Base-by-base conservation (phyloP, 2,329 filamentous ascomycete genomes). In the Colletotrichum sp. region DNA sequence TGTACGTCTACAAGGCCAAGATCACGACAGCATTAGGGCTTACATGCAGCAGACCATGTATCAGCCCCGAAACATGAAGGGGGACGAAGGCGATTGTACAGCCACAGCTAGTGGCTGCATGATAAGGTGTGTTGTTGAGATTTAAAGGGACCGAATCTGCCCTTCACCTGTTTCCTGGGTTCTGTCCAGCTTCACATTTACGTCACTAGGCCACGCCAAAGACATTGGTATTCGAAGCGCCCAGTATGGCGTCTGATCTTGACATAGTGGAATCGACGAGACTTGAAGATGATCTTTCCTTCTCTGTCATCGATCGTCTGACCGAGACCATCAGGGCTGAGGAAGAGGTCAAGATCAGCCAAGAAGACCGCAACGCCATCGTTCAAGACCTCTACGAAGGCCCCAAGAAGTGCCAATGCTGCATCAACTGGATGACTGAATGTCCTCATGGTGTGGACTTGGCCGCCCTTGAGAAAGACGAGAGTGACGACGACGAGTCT, bases 371-470 rank as follows among this genome's bases (percentile, higher is more conserved):
- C 55, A 32, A 68, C 5, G 52, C 59, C 16, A 62, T 80, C 10
- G 77, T 80, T 8, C 76, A 80, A 34, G 79, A 80, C n/a, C 72
- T 83, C 16, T 83, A 81, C 39, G 80, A 82, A 59, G 82, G 81
- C 3, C 78, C 79, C 7, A 72, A 70, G 3, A 81, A 80, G 39
- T 83, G 82, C 70, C 49, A 66, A 12, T 83, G 82, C 66, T 83
- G 82, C 64, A 75, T 81, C 57, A 82, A 82, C 62, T 82, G 82
- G 81, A 78, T 81, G 28, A 76, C 79, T 3, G 76, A 82, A 44
- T 26, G 78, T 8, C 81, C 81, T 1, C 28, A 74, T 4, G 77
- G 78, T 13, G 49, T 81, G 16, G 74, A 79, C 8, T 67, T 77
- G 26, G 68, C 76, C 16, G 55, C 65, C 5, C 67, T 76, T 18